Evolutionary conservation across 441 rosid species (phyloP).

Genomic region (Monsonia emarginata): DNA sequence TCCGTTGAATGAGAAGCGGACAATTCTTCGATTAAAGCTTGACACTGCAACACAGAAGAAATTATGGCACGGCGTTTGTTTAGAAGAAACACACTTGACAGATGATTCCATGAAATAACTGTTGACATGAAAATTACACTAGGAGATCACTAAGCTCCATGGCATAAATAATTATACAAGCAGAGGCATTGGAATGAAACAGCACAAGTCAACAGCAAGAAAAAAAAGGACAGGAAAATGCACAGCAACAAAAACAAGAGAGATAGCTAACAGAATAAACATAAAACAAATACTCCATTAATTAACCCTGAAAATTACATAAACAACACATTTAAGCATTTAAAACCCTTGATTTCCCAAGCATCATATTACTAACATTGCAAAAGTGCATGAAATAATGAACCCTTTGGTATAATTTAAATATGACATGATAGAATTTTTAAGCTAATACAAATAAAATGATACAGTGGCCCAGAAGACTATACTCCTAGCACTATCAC

Average conservation of each 20-base stretch:
- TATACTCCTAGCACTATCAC: too few species aligned
- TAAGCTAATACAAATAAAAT: neutral
- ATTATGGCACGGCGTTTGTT: neutral
- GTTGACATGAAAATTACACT: too few species aligned
- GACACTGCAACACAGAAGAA: slow-evolving; percentile 52
- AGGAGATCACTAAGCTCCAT: too few species aligned
- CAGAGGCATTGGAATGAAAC: too few species aligned
- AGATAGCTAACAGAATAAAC: neutral
- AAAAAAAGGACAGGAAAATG: too few species aligned
- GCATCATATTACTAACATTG: neutral
- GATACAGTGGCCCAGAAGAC: too few species aligned
- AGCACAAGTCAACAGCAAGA: too few species aligned
- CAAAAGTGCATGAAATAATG: neutral
- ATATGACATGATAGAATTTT: too few species aligned
- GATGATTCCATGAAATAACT: neutral
- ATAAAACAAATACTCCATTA: neutral
- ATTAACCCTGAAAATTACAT: neutral
- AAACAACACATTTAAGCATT: neutral
- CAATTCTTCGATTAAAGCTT: slow-evolving; percentile 73
- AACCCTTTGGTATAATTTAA: neutral
- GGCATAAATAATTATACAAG: too few species aligned
- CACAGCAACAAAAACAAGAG: neutral
- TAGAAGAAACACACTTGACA: neutral
- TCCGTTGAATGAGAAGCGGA: slow-evolving; percentile 93
- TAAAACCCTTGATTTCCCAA: neutral